These are phyloP conservation scores for Excoecaria cochinchinensis DNA, from an alignment of 345 rosid genomes.

Conservation along the genomic window DNA sequence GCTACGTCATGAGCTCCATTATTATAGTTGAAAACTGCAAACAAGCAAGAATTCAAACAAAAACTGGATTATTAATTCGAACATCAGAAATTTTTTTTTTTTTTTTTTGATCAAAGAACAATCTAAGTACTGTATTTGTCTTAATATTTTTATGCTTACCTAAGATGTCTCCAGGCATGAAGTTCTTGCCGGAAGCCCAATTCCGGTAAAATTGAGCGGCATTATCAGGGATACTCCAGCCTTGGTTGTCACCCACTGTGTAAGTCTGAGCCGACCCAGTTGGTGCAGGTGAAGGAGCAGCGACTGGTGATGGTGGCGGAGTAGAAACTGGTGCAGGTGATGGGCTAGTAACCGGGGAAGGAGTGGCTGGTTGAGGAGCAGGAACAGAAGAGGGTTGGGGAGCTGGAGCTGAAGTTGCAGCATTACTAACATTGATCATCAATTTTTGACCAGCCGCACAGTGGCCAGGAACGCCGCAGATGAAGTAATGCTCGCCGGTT, in stretches of 20 bases:
- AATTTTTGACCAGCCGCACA: conserved; percentile 29
- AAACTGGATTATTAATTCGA: too few species aligned
- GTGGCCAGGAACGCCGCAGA: conserved; percentile 21
- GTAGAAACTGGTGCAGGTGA: conserved; percentile 1
- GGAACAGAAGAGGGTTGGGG: conserved; percentile 12
- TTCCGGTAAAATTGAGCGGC: conserved; percentile 1
- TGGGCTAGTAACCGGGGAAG: conserved; percentile 16
- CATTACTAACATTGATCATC: conserved; percentile 19
- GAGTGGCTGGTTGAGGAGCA: conserved; percentile 26
- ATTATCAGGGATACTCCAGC: conserved; percentile 11
- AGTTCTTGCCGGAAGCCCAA: conserved; percentile 11
- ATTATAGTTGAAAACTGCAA: conserved; percentile 52
- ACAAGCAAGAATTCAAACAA: not conserved
- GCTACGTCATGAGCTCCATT: conserved; percentile 54
- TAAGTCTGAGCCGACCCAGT: conserved; percentile 19
- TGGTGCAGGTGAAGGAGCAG: conserved; percentile 26
- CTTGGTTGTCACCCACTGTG: conserved; percentile 31
- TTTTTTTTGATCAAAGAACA: too few species aligned
- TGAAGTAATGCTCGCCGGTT: conserved; percentile 24
- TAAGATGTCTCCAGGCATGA: conserved; percentile 10
- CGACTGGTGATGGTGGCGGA: not conserved
- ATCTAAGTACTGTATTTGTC: too few species aligned
- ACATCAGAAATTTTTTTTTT: too few species aligned
- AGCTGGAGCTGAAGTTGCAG: conserved; percentile 18
- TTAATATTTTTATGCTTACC: conserved; percentile 3